These are phyloP conservation scores for Phycomyces blakesleeanus DNA, from an alignment of 192 early-diverging fungal species.

Conservation along the genomic window DNA sequence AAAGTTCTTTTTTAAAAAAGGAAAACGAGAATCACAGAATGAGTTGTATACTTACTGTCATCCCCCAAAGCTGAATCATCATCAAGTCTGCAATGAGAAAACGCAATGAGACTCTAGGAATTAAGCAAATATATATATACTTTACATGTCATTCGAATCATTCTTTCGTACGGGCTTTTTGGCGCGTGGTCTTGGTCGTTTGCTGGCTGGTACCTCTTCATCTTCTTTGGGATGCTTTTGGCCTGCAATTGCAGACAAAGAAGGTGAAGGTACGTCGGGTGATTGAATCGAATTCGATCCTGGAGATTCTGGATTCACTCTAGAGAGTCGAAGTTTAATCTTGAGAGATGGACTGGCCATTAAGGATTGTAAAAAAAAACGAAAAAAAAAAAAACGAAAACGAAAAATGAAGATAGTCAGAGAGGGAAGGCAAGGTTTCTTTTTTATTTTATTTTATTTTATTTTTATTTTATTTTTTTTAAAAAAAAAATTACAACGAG, in stretches of 20 bases:
- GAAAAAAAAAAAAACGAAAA: too few relatives aligned
- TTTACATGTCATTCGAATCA: background rate
- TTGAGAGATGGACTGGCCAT: constrained; percentile 15
- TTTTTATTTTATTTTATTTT: too few relatives aligned
- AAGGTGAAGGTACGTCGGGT: constrained; percentile 2
- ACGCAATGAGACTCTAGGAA: background rate
- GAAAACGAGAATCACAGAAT: too few relatives aligned
- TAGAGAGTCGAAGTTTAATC: constrained; percentile 15
- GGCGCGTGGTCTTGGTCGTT: background rate
- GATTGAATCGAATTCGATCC: background rate
- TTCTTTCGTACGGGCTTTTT: constrained; percentile 9
- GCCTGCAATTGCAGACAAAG: background rate
- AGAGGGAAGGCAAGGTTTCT: too few relatives aligned
- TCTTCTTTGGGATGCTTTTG: constrained; percentile 5
- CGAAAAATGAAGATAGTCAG: too few relatives aligned
- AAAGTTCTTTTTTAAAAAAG: too few relatives aligned
- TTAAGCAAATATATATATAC: background rate
- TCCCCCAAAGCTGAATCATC: background rate
- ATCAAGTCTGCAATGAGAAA: background rate
- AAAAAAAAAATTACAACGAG: too few relatives aligned
- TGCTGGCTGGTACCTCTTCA: background rate
- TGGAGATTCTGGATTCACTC: constrained; percentile 11
- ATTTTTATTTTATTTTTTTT: too few relatives aligned
- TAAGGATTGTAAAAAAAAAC: background rate
- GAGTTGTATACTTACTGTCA: background rate